A percentile compares a stretch with the other conserved stretches of the same genome.
Evolutionary conservation across 495 filamentous ascomycete species (phyloP).

Genomic region (Glarea lozoyensis): DNA sequence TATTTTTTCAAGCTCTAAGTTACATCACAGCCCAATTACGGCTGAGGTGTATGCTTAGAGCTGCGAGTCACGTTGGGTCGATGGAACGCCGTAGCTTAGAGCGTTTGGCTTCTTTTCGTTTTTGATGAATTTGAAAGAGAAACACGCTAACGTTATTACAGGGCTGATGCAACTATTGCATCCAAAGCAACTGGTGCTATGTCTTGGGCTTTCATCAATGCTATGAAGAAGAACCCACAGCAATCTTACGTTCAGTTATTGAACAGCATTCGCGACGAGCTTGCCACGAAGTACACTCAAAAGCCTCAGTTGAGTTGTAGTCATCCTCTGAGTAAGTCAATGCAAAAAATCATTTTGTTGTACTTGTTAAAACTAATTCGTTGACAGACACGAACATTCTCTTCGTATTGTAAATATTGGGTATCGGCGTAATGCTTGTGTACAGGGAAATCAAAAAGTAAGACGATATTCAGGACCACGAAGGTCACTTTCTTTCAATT

Average conservation of each 20-base stretch:
- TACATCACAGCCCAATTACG: conserved; percentile 11
- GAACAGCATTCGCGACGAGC: conserved; percentile 90
- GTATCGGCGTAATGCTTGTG: conserved; percentile 11
- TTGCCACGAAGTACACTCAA: conserved; percentile 82
- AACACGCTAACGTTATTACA: conserved; percentile 26
- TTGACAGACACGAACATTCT: conserved; percentile 21
- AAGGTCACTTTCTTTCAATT: too few relatives aligned
- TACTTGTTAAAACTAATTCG: conserved; percentile 6
- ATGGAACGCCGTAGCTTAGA: too few relatives aligned
- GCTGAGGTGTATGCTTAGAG: conserved; percentile 40
- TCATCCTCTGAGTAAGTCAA: conserved; percentile 79
- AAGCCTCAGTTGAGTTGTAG: conserved; percentile 96
- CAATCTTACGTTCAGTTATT: conserved; percentile 95
- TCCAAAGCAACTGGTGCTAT: conserved; percentile 94
- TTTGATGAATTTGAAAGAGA: conserved; percentile 20
- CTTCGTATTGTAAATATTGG: conserved; percentile 21
- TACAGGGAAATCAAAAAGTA: conserved; percentile 8
- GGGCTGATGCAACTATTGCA: conserved; percentile 55
- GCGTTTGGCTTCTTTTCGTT: too few relatives aligned
- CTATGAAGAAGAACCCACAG: conserved; percentile 93
- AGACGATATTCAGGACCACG: too few relatives aligned
- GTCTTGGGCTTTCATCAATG: conserved; percentile 93
- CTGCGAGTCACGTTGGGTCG: conserved; percentile 46
- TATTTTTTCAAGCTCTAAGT: conserved; percentile 15
- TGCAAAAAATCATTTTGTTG: background rate